Evolutionary conservation across 2,329 filamentous ascomycete genomes (phyloP).

Genomic region (Phyllosticta paracitricarpa): DNA sequence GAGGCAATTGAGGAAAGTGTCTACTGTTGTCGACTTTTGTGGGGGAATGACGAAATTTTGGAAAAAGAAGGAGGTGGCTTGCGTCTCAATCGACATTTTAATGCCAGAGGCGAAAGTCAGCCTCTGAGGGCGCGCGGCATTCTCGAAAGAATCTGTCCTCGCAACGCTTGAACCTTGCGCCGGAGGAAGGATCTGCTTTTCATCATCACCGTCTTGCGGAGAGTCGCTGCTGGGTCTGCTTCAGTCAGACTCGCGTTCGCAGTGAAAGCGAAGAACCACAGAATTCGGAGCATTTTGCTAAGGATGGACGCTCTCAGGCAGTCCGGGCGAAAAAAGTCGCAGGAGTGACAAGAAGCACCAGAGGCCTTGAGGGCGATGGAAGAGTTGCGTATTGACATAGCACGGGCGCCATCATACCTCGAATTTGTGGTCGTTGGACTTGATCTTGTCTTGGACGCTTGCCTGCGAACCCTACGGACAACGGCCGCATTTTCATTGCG

Average conservation of each 20-base stretch:
- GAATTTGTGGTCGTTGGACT: not conserved
- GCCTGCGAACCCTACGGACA: slow-evolving; percentile 46
- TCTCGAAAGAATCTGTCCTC: not conserved
- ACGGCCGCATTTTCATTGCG: slow-evolving; percentile 63
- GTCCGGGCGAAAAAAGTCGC: too few relatives aligned
- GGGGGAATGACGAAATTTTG: slow-evolving; percentile 30
- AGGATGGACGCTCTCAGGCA: not conserved
- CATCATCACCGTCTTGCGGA: not conserved
- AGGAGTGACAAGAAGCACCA: too few relatives aligned
- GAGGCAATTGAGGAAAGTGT: slow-evolving; percentile 30
- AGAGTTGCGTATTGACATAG: not conserved
- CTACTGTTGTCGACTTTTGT: slow-evolving; percentile 26
- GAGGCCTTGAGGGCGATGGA: not conserved
- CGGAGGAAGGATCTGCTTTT: not conserved
- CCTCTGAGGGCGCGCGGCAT: not conserved
- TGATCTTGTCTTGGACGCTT: slow-evolving; percentile 1
- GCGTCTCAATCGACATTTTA: slow-evolving; percentile 23
- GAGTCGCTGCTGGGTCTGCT: not conserved
- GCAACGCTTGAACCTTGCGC: not conserved
- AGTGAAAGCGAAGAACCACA: not conserved
- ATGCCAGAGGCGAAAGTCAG: slow-evolving; percentile 10
- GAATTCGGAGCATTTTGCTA: not conserved
- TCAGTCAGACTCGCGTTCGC: not conserved
- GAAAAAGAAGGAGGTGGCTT: slow-evolving; percentile 33
- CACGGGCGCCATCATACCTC: not conserved